Conservation (phyloP, 257 asterid genomes). For the Solanum raphanifolium region DNA sequence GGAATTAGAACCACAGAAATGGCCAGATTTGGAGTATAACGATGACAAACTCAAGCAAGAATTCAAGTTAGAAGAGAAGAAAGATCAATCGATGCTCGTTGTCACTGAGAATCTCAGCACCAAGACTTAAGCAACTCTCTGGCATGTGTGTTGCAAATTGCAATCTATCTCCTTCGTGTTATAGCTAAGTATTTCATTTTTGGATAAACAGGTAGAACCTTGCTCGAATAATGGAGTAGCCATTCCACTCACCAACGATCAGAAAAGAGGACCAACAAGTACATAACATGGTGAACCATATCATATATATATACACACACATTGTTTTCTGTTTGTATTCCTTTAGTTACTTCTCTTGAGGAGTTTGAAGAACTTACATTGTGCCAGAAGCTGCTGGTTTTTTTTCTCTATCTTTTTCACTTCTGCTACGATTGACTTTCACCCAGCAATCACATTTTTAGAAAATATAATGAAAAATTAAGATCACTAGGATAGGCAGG, state of each 20-base stretch:
- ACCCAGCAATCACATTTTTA: background rate
- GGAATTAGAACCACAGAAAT: slow-evolving; percentile 21
- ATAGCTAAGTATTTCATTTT: background rate
- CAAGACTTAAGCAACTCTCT: background rate
- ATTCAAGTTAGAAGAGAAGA: background rate
- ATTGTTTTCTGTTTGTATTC: background rate
- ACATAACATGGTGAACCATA: background rate
- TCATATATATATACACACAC: background rate
- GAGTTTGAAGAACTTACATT: background rate
- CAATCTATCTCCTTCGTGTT: background rate
- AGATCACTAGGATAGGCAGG: background rate
- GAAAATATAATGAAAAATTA: background rate
- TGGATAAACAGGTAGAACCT: background rate
- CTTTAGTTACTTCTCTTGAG: background rate
- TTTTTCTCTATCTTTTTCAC: background rate
- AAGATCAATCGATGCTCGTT: background rate
- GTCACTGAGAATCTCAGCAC: background rate
- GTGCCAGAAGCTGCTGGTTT: background rate
- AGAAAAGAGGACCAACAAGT: background rate
- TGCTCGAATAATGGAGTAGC: background rate
- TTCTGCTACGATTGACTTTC: background rate
- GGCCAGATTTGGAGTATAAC: slow-evolving; percentile 22
- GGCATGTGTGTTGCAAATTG: background rate
- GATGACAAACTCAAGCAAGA: background rate
- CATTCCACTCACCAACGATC: background rate